Base-by-base conservation (phyloP, 192 early-diverging fungal species). In the Thoreauomyces humboldtii region DNA sequence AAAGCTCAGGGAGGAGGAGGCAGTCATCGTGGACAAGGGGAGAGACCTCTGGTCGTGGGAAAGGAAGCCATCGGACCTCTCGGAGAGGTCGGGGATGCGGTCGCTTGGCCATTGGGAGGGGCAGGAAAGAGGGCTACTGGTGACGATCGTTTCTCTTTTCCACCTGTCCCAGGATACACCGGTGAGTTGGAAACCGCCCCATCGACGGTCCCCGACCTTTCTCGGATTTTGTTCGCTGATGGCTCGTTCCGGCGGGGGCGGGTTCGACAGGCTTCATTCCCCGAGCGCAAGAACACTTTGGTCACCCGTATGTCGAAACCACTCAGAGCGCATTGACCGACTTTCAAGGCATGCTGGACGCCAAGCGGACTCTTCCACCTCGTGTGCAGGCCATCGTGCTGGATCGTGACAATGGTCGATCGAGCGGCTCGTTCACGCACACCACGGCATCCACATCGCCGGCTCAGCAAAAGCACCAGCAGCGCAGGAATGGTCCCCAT, bases 91-190 rank as follows among this genome's bases (percentile, higher is more conserved):
- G 22, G 45, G 29, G 53, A 24, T 21, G 38, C 25, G 62, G 57
- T 22, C 55, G 61, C n/a, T 21, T 82, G 80, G 80, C 69, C 73
- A 53, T 35, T 61, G 29, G 50, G 27, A 31, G 50, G 25, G 7
- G 59, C 42, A 3, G 72, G 67, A 29, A 77, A 74, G 50, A 78
- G 77, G 59, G 77, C 80, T 6, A 82, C 81, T 11, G 77, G 73
- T 15, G 81, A 82, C 69, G 77, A 79, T 57, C 42, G 81, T 21
- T 82, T 82, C 52, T 77, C 77, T 24, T 82, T 82, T 57, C 81
- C 81, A 3, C 81, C 81, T 41, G 81, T 82, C 24, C 81, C 81
- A 14, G 81, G 81, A 45, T 82, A 82, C 67, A 82, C 81, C 38
- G 81, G 80, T 82, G 38, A 57, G 63, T 17, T 17, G 14, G 15